Percentiles rank a stretch among this genome's conserved stretches.
Evolutionary conservation across 1,284 basidiomycete genomes (phyloP).

Genomic region (Cryptococcus jaspeensis): DNA sequence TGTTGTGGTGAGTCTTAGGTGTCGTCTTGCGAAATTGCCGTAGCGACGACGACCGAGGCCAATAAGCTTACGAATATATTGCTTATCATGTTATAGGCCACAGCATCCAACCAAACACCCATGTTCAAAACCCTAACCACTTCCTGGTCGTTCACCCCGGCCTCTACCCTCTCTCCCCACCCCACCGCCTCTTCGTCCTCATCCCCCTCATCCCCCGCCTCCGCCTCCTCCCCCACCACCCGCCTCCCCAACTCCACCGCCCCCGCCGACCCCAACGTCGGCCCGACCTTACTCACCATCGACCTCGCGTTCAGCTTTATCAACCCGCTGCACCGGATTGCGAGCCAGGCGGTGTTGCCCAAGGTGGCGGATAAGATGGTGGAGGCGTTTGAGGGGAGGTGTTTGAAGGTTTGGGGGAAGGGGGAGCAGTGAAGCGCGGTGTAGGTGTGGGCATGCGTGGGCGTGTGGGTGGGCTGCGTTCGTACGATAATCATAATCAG

Average conservation of each 20-base stretch:
- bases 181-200: constrained; percentile 16
- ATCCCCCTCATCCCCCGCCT: constrained; percentile 13
- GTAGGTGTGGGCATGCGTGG: not conserved
- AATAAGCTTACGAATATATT: constrained; percentile 24
- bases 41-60: constrained; percentile 24
- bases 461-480: not conserved
- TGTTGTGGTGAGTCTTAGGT: constrained; percentile 64
- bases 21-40: not conserved
- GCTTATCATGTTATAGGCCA: constrained; percentile 55
- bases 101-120: constrained; percentile 70
- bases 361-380: constrained; percentile 87
- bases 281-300: constrained; percentile 70
- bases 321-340: constrained; percentile 77
- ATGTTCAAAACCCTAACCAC: constrained; percentile 84
- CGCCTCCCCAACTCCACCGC: constrained; percentile 11
- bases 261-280: constrained; percentile 29
- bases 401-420: constrained; percentile 65
- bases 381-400: constrained; percentile 83
- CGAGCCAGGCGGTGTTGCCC: constrained; percentile 79
- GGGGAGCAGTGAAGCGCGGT: constrained; percentile 11
- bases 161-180: constrained; percentile 55
- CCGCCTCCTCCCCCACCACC: constrained; percentile 5
- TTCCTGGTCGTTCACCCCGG: constrained; percentile 70
- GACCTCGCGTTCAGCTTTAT: constrained; percentile 83
- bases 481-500: not conserved